Conservation (phyloP, 805 yeast species). For the Kuraishia molischiana region DNA sequence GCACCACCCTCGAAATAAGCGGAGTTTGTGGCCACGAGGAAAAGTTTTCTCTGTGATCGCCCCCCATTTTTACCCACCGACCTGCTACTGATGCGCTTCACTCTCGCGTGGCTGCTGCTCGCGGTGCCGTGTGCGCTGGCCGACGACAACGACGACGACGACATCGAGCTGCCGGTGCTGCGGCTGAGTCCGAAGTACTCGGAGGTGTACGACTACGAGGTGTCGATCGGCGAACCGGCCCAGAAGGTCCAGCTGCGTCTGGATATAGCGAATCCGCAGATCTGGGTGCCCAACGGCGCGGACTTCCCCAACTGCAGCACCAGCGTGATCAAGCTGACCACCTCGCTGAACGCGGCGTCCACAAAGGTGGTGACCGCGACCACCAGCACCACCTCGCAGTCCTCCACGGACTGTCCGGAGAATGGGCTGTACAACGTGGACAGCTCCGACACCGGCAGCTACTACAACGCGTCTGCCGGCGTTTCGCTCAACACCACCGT, state of each 20-base stretch:
- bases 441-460: constrained; percentile 11
- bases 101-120: background rate
- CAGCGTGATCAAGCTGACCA: background rate
- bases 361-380: constrained; percentile 1
- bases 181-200: constrained; percentile 5
- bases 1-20: too few species aligned
- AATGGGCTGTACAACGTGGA: constrained; percentile 14
- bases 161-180: constrained; percentile 14
- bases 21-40: too few species aligned
- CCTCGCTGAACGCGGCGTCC: background rate
- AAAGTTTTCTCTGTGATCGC: too few species aligned
- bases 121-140: background rate
- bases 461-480: constrained; percentile 5
- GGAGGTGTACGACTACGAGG: constrained; percentile 13
- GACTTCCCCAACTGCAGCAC: constrained; percentile 13
- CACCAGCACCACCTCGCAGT: background rate
- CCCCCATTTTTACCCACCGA: too few species aligned
- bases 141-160: background rate
- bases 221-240: constrained; percentile 14
- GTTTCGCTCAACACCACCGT: background rate
- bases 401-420: constrained; percentile 11
- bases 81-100: too few species aligned
- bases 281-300: constrained; percentile 19
- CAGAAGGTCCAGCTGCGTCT: constrained; percentile 16
- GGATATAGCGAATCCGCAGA: constrained; percentile 17